These are phyloP conservation scores for Theobroma cacao DNA, from an alignment of 345 rosid species.

Conservation along the genomic window DNA sequence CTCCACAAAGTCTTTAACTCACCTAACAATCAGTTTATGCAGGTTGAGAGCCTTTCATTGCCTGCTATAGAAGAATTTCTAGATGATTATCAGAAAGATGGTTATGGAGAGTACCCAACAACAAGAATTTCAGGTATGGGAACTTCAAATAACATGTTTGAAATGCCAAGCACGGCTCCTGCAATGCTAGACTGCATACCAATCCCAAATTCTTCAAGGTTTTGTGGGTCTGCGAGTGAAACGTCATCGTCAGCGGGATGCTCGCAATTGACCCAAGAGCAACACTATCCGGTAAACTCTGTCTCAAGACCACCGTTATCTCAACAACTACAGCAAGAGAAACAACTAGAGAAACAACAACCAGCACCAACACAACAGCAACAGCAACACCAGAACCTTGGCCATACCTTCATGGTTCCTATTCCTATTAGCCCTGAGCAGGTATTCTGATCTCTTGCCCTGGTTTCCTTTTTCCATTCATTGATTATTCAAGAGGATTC, in stretches of 20 bases:
- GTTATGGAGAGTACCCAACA: conserved; percentile 23
- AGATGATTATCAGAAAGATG: conserved; percentile 47
- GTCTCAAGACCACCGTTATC: conserved; percentile 31
- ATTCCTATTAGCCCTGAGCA: conserved; percentile 46
- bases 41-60: conserved; percentile 43
- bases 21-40: conserved; percentile 48
- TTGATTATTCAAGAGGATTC: background rate
- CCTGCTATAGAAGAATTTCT: conserved; percentile 50
- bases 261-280: conserved; percentile 31
- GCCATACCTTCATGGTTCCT: conserved; percentile 39
- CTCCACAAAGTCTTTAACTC: conserved; percentile 45
- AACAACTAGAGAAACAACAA: conserved; percentile 29
- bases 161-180: conserved; percentile 17
- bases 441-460: conserved; percentile 24
- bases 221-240: conserved; percentile 26
- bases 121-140: conserved; percentile 23
- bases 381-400: conserved; percentile 31
- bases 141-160: conserved; percentile 22
- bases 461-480: background rate
- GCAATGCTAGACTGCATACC: conserved; percentile 33
- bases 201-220: conserved; percentile 25
- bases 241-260: conserved; percentile 14
- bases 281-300: conserved; percentile 30
- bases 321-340: conserved; percentile 43
- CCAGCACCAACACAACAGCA: conserved; percentile 21